A percentile compares a stretch with the other conserved stretches of the same genome.
These are phyloP conservation scores for Salix caprea DNA, from an alignment of 345 rosid genomes.

Conservation along the genomic window DNA sequence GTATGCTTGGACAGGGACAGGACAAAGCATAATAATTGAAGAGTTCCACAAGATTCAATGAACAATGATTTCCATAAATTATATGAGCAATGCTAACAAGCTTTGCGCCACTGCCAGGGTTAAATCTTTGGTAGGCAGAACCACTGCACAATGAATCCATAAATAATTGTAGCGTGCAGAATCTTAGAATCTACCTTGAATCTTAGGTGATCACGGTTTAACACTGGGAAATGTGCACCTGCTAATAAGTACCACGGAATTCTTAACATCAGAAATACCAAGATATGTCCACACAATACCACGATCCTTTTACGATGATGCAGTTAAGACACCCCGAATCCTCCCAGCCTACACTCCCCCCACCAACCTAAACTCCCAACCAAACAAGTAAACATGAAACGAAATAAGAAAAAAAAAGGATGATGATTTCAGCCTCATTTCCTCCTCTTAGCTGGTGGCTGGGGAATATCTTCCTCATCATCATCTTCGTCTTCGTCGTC, in stretches of 20 bases:
- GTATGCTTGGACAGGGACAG: not conserved
- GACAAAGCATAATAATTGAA: not conserved
- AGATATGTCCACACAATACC: conserved; percentile 4
- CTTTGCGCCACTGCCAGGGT: too few species aligned
- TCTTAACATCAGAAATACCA: not conserved
- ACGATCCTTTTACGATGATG: conserved; percentile 13
- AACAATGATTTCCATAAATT: too few species aligned
- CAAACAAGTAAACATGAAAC: not conserved
- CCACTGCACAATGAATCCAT: not conserved
- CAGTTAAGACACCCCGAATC: conserved; percentile 6
- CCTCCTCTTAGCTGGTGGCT: conserved; percentile 60
- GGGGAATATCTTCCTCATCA: conserved; percentile 39
- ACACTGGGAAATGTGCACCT: not conserved
- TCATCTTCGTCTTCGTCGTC: not conserved
- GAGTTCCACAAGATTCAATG: not conserved
- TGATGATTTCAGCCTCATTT: conserved; percentile 29
- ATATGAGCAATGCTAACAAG: too few species aligned
- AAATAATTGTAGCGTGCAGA: not conserved
- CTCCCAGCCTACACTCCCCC: conserved; percentile 4
- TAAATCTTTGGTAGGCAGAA: too few species aligned
- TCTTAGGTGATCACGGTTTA: not conserved
- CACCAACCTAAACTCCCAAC: not conserved
- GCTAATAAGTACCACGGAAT: not conserved
- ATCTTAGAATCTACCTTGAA: not conserved
- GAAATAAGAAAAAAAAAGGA: not conserved